Base-by-base conservation (phyloP, 2,329 filamentous ascomycete species). In the Lachnellula occidentalis region DNA sequence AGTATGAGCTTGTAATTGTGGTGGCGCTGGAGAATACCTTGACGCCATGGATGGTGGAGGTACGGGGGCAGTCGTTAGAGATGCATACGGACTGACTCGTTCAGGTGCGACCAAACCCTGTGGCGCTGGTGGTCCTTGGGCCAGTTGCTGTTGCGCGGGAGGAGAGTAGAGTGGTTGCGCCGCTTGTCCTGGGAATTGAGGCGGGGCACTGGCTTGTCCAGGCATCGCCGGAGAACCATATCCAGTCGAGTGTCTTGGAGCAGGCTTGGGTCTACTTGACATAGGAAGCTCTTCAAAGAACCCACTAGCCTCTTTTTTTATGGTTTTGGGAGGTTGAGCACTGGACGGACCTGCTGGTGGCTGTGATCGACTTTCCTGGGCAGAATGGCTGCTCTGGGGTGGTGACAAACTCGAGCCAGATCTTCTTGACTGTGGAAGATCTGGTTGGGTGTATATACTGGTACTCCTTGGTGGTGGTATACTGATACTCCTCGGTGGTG, bases 241-340 rank as follows among this genome's bases (percentile, higher is more conserved):
- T 31, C 53, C 41, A 36, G 54, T 63, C 2, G 66, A 59, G 45
- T 80, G 78, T 52, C 82, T 77, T 1, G 81, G 80, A 22, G 78
- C 76, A 17, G 83, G 80, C 24, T 85, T 80, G n/a, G 83, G 78
- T 65, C 78, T 85, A 4, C 80, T 71, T 1, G 78, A 70, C 50
- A 86, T 70, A 1, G 88, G 88, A 21, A 92, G 74, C 52, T 92
- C 88, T 70, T 92, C 88, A 61, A 91, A 92, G 68, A 92, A 92
- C 61, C 79, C 83, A 37, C 76, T 71, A 57, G 80, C 77, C 34
- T 60, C 70, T 57, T 64, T 61, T 37, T 53, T 54, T 2, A 55
- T 34, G 2, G 51, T 56, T 22, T 59, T 61, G 6, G 45, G 39
- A 17, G 51, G 59, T 19, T 48, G 49, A 34, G 17, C 22, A n/a